Conservation (phyloP, 2,329 filamentous ascomycete genomes). For the Camptophora hylomeconis region DNA sequence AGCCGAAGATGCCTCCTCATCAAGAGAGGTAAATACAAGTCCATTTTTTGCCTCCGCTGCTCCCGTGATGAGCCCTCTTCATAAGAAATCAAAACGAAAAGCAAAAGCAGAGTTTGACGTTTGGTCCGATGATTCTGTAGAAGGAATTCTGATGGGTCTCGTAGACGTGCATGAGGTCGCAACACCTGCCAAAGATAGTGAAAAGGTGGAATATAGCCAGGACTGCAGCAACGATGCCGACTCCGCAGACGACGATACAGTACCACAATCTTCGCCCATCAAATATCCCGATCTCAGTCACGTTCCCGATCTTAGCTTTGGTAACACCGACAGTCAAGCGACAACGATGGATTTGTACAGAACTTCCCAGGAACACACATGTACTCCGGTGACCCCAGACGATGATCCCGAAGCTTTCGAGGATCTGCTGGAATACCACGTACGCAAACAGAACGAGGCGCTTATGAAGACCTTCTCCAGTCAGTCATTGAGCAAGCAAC, state of each 20-base stretch:
- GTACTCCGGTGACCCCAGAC: slow-evolving; percentile 7
- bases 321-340: slow-evolving; percentile 1
- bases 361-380: background rate
- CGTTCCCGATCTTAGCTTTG: slow-evolving; percentile 3
- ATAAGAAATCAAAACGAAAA: slow-evolving; percentile 21
- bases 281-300: background rate
- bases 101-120: slow-evolving; percentile 34
- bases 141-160: slow-evolving; percentile 36
- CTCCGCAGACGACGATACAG: slow-evolving; percentile 3
- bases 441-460: slow-evolving; percentile 23
- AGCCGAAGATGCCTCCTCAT: slow-evolving; percentile 22
- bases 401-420: slow-evolving; percentile 19
- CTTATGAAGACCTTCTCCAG: slow-evolving; percentile 5
- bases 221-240: slow-evolving; percentile 7
- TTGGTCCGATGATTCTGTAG: slow-evolving; percentile 40
- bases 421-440: slow-evolving; percentile 24
- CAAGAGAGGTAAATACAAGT: slow-evolving; percentile 28
- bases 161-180: slow-evolving; percentile 21
- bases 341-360: slow-evolving; percentile 1
- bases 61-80: slow-evolving; percentile 27
- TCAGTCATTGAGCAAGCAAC: slow-evolving; percentile 7
- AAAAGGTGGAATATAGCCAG: slow-evolving; percentile 7
- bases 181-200: no score
- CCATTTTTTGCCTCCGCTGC: slow-evolving; percentile 31
- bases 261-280: slow-evolving; percentile 15